phyloP scores from a whole-genome alignment of 495 filamentous ascomycete genomes.

The Neurospora sp. region DNA sequence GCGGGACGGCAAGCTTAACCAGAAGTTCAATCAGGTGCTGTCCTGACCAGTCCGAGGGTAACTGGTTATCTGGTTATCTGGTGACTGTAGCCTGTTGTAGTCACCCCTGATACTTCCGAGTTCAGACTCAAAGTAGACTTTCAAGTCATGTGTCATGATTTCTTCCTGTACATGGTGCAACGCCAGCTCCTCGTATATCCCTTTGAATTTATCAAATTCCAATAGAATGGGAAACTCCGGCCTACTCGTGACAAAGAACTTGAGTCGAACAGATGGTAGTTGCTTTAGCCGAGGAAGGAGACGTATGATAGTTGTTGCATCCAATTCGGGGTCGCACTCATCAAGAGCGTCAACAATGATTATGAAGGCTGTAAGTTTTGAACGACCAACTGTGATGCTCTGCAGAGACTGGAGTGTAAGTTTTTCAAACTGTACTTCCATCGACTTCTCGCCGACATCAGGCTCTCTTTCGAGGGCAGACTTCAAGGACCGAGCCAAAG shows the following conservation, averaged over 20 bases:
- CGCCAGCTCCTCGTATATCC: slow-evolving; percentile 17
- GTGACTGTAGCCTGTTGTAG: slow-evolving; percentile 10
- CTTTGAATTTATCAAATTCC: slow-evolving; percentile 17
- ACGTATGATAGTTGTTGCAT: slow-evolving; percentile 28
- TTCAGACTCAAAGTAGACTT: slow-evolving; percentile 18
- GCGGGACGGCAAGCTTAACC: slow-evolving; percentile 25
- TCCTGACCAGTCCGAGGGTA: slow-evolving; percentile 32
- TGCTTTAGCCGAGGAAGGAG: slow-evolving; percentile 19
- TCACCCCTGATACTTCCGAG: slow-evolving; percentile 12
- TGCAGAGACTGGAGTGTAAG: slow-evolving; percentile 35
- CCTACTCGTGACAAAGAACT: slow-evolving; percentile 27
- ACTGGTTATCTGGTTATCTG: neutral
- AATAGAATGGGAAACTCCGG: slow-evolving; percentile 35
- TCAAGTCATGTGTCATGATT: slow-evolving; percentile 27
- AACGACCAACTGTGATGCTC: neutral
- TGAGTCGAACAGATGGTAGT: slow-evolving; percentile 1
- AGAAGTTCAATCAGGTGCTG: slow-evolving; percentile 18
- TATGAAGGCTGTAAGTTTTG: slow-evolving; percentile 7
- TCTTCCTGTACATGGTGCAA: slow-evolving; percentile 22
- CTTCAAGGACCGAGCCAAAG: slow-evolving; percentile 20
- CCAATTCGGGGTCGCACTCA: slow-evolving; percentile 35
- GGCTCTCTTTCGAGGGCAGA: slow-evolving; percentile 29
- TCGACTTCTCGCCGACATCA: slow-evolving; percentile 24
- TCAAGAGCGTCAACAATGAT: slow-evolving; percentile 46
- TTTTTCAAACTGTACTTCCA: slow-evolving; percentile 38